Base-by-base conservation (phyloP, 1,284 basidiomycete species). In the Clitocybe nebularis region DNA sequence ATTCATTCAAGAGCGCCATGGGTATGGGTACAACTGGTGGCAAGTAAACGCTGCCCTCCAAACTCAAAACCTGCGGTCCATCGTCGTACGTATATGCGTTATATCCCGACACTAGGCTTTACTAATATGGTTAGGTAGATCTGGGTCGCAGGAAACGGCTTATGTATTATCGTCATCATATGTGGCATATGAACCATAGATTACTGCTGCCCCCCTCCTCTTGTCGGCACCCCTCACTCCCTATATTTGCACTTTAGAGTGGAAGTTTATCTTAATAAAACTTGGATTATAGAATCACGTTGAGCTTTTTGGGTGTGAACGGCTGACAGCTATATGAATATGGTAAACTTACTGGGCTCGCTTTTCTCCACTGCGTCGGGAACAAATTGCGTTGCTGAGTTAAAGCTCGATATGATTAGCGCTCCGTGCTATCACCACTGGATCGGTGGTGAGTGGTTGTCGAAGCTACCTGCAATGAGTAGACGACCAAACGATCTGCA, bases 1-100 rank as follows among this genome's bases (percentile, higher is more conserved):
- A 89, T 58, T 69, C 75, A 40, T 89, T 88, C 78, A 90, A 89
- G 74, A 50, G 76, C 21, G 61, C 81, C 42, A 84, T 89, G 80
- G 87, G 87, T 54, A 70, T 87, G 60, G 87, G 87, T 44, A 90
- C 87, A 38, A 88, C 87, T 24, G 87, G 86, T 69, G 86, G 86
- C 63, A 89, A 89, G 69, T 89, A 84, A 67, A 65, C 52, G 43
- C 30, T 20, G 7, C 34, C 14, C 17, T 11, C 33, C 33, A 25
- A 20, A 26, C 14, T 22, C 36, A 38, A 36, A 37, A 26, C 35
- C 36, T 34, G 37, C 33, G 36, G 21, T 29, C 26, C 32, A 16
- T 13, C 21, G 28, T 19, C 39, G 22, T 40, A 14, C 35, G 38
- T 14, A n/a, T n/a, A n/a, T n/a, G n/a, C n/a, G 28, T 9, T 40